phyloP scores from a whole-genome alignment of 1,284 basidiomycete species.

The Trametes hirsuta region DNA sequence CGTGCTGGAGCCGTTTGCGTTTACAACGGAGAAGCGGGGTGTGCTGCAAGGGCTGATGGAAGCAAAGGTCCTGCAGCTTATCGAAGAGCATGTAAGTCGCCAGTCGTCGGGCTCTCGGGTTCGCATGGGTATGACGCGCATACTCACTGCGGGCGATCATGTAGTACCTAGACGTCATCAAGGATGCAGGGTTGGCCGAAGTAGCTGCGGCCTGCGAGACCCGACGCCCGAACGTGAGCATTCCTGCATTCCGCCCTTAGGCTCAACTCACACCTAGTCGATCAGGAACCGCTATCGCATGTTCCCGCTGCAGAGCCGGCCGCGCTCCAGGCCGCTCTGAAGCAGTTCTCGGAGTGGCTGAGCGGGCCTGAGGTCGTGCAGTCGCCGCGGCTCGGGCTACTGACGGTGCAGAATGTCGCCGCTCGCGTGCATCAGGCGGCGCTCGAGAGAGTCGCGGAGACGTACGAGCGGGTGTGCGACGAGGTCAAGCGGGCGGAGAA shows the following conservation, averaged over 20 bases:
- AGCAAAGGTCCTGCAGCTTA: constrained; percentile 64
- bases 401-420: constrained; percentile 71
- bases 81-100: constrained; percentile 78
- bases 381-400: constrained; percentile 72
- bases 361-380: constrained; percentile 75
- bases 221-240: constrained; percentile 57
- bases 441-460: constrained; percentile 64
- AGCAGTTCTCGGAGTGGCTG: constrained; percentile 69
- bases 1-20: constrained; percentile 73
- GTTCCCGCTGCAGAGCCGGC: constrained; percentile 59
- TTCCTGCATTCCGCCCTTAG: background rate
- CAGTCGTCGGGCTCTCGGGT: background rate
- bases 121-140: background rate
- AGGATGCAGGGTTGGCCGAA: constrained; percentile 74
- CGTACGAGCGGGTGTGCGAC: constrained; percentile 75
- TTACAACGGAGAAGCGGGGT: constrained; percentile 66
- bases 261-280: background rate
- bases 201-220: constrained; percentile 61
- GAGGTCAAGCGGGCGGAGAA: constrained; percentile 76
- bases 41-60: constrained; percentile 68
- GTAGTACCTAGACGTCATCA: constrained; percentile 75
- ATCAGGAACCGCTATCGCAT: constrained; percentile 72
- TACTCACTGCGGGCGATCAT: constrained; percentile 1
- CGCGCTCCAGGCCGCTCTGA: constrained; percentile 57
- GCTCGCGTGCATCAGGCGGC: constrained; percentile 76